These are phyloP conservation scores for Stenogyne calaminthoides DNA, from an alignment of 305 asterid species.

Conservation along the genomic window DNA sequence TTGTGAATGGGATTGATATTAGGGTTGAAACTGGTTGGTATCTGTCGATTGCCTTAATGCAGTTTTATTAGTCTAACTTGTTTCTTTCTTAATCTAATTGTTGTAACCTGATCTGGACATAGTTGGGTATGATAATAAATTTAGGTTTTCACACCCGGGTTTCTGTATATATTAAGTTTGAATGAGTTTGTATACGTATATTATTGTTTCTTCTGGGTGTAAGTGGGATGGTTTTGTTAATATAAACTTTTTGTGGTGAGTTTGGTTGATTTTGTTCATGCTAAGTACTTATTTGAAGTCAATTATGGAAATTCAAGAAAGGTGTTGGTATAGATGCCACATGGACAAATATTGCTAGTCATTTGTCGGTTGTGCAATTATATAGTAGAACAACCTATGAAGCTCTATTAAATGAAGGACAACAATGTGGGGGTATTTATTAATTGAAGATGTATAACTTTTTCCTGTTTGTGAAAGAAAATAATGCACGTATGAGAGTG, in stretches of 20 bases:
- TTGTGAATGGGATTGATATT: slow-evolving; percentile 23
- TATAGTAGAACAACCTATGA: neutral
- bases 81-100: neutral
- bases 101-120: neutral
- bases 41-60: neutral
- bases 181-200: neutral
- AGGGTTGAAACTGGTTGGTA: slow-evolving; percentile 20
- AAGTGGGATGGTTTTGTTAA: neutral
- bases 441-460: neutral
- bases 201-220: neutral
- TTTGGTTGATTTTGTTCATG: neutral
- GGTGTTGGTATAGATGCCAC: neutral
- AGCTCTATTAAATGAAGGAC: neutral
- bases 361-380: slow-evolving; percentile 1
- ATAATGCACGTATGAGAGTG: neutral
- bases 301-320: neutral
- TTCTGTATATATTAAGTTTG: slow-evolving; percentile 11
- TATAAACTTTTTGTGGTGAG: neutral
- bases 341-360: neutral
- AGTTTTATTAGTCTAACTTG: neutral
- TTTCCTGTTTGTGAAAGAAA: neutral
- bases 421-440: neutral
- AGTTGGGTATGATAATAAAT: neutral
- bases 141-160: slow-evolving; percentile 1
- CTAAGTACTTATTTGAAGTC: neutral